phyloP scores from a whole-genome alignment of 2,329 filamentous ascomycete genomes.

The Diplodia seriata region DNA sequence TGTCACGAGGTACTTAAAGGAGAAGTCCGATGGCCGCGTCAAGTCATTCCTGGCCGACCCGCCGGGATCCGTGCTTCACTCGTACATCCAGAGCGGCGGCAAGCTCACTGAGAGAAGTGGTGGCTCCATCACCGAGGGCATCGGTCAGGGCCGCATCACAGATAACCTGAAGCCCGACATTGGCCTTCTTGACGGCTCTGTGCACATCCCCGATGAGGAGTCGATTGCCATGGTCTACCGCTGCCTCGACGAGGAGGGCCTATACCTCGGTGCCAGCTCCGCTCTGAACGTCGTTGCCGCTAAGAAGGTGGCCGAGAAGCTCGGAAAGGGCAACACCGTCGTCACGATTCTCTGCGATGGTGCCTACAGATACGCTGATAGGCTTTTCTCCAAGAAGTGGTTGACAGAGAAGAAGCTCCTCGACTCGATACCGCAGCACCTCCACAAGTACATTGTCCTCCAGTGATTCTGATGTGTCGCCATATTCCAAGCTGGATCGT shows the following conservation, averaged over 20 bases:
- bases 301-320: conserved; percentile 87
- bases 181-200: conserved; percentile 79
- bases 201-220: conserved; percentile 89
- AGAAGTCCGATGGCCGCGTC: conserved; percentile 76
- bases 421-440: conserved; percentile 78
- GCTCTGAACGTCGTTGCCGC: conserved; percentile 95
- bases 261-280: conserved; percentile 94
- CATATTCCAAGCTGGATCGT: neutral
- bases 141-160: conserved; percentile 95
- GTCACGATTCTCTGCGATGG: conserved; percentile 95
- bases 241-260: conserved; percentile 91
- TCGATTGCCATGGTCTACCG: conserved; percentile 98
- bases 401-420: conserved; percentile 83
- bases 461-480: neutral
- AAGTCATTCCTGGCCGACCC: conserved; percentile 93
- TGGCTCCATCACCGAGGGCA: conserved; percentile 94
- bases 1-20: conserved; percentile 86
- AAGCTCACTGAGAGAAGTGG: conserved; percentile 81
- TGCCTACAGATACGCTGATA: conserved; percentile 95
- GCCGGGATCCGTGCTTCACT: conserved; percentile 90
- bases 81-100: conserved; percentile 85
- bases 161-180: conserved; percentile 90
- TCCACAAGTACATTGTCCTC: conserved; percentile 94
- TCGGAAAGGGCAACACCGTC: conserved; percentile 87
- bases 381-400: conserved; percentile 92